Evolutionary conservation across 192 early-diverging fungal species (phyloP).

Genomic region (Rhizophlyctis rosea): DNA sequence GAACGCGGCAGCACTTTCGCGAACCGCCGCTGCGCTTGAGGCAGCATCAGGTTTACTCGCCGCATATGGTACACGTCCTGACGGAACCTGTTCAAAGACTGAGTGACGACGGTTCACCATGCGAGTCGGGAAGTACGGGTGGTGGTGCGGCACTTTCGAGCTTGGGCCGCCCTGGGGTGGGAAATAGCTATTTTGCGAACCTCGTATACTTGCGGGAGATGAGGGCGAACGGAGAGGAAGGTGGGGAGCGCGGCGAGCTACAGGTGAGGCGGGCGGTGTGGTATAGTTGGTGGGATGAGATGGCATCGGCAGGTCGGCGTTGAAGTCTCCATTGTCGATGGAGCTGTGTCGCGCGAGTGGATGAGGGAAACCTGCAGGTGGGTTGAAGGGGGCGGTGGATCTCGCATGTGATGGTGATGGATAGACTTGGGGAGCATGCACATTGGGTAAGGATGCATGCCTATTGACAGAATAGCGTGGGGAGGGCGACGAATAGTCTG

Average conservation of each 20-base stretch:
- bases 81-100: slow-evolving; percentile 8
- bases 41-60: no score
- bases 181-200: no score
- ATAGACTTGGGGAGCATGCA: background rate
- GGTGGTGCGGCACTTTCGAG: no score
- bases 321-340: slow-evolving; percentile 13
- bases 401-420: background rate
- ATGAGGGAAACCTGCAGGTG: background rate
- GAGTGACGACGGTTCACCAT: slow-evolving; percentile 19
- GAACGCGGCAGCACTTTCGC: no score
- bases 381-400: background rate
- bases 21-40: no score
- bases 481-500: background rate
- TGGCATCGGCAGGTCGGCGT: background rate
- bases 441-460: slow-evolving; percentile 7
- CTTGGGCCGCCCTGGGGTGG: no score
- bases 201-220: no score
- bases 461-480: slow-evolving; percentile 8
- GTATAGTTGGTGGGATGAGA: slow-evolving; percentile 7
- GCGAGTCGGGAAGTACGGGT: slow-evolving; percentile 24
- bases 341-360: slow-evolving; percentile 9
- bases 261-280: background rate
- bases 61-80: no score
- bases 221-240: background rate
- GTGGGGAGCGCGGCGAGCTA: background rate